A percentile compares a stretch with the other conserved stretches of the same genome.
Evolutionary conservation across 1,139 yeast genomes (phyloP).

Genomic region (Yamadazyma kanchanaburiensis): DNA sequence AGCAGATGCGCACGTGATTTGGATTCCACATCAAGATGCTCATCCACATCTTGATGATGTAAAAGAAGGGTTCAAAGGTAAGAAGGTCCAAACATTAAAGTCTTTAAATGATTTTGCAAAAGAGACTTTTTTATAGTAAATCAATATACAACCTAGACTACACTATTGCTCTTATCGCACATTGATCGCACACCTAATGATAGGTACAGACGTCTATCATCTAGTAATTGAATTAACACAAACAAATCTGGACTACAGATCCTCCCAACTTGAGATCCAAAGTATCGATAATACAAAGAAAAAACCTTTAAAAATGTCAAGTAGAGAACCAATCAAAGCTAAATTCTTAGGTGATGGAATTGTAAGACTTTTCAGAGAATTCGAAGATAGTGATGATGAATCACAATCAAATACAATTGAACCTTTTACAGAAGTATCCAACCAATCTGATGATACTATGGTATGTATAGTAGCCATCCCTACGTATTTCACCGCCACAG

Average conservation of each 20-base stretch:
- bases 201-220: constrained; percentile 44
- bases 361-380: constrained; percentile 62
- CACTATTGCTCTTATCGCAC: no score
- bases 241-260: constrained; percentile 26
- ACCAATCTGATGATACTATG: constrained; percentile 56
- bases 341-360: constrained; percentile 69
- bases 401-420: neutral
- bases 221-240: constrained; percentile 27
- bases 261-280: constrained; percentile 28
- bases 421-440: constrained; percentile 6
- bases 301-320: constrained; percentile 13
- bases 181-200: constrained; percentile 23
- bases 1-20: constrained; percentile 81
- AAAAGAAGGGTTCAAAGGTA: constrained; percentile 27
- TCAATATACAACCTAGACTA: neutral
- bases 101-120: constrained; percentile 26
- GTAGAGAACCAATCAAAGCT: constrained; percentile 52
- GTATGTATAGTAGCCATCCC: constrained; percentile 84
- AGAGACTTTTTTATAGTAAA: neutral
- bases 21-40: constrained; percentile 89
- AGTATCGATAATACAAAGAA: constrained; percentile 23
- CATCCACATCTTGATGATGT: constrained; percentile 28
- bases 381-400: constrained; percentile 15
- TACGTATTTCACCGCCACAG: constrained; percentile 82
- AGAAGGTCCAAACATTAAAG: constrained; percentile 42